Percentiles rank a stretch among this genome's conserved stretches.
Evolutionary conservation across 306 rosid species (phyloP).

Genomic region (Glycyrrhiza uralensis): DNA sequence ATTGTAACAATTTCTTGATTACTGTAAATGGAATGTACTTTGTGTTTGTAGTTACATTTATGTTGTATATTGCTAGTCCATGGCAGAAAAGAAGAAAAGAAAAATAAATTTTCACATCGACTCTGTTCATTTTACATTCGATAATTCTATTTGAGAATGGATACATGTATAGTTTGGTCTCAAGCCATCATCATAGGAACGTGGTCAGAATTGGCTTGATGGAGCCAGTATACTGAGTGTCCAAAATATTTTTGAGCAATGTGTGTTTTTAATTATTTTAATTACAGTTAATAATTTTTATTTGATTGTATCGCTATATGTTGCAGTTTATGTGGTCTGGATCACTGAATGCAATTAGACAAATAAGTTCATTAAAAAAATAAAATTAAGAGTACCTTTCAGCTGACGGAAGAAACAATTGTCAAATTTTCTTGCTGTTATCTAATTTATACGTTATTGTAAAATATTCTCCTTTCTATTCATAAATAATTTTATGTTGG

Average conservation of each 20-base stretch:
- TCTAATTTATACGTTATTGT: too few species aligned
- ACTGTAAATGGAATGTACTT: constrained; percentile 38
- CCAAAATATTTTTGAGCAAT: not conserved
- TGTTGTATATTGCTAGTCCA: constrained; percentile 37
- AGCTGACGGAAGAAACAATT: not conserved
- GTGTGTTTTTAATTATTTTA: not conserved
- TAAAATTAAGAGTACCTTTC: not conserved
- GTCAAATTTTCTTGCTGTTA: not conserved
- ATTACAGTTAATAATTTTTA: not conserved
- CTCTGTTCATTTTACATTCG: not conserved
- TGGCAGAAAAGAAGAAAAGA: constrained; percentile 11
- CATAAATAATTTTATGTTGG: too few species aligned
- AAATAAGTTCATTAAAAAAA: not conserved
- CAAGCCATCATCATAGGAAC: not conserved
- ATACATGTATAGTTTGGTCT: not conserved
- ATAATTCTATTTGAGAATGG: constrained; percentile 11
- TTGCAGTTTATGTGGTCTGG: not conserved
- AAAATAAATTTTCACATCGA: not conserved
- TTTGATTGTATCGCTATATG: not conserved
- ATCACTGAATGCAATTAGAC: not conserved
- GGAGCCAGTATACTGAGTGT: not conserved
- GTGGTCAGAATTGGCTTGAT: not conserved
- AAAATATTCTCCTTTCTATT: too few species aligned
- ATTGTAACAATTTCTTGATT: constrained; percentile 43
- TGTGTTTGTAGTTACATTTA: constrained; percentile 30